Base-by-base conservation (phyloP, 352 stramenopile genomes). In the Thalassiosira hispida region DNA sequence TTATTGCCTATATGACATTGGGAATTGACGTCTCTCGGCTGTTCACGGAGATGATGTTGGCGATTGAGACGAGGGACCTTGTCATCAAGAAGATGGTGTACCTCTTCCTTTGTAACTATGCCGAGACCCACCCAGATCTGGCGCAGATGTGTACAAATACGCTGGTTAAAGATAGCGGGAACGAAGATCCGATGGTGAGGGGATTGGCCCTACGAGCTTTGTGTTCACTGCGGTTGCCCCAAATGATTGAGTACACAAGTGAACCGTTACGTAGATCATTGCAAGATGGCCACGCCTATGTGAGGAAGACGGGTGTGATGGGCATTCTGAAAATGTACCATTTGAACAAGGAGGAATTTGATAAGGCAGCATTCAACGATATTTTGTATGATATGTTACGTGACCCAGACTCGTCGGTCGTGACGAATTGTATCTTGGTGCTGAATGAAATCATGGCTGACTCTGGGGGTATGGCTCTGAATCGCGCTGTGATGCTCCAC, bases 51-150 rank as follows among this genome's bases (percentile, higher is more conserved):
- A 99, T 99, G 96, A 97, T 99, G 83, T 91, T 99, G 74, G 93
- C 88, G 6, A 91, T 91, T 63, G 96, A 98, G 82, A 99, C 96
- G 12, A 95, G 97, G 56, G 97, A 99, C 91, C 93, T 99, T 11
- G 98, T 99, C 57, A 96, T 98, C 29, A 99, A 99, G 91, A 99
- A 99, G 85, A 99, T 99, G 97, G 96, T 99, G 18, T 99, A 99
- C 79, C 91, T 99, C n/a, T 99, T 99, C 84, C 89, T 99, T 23
- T 98, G 96, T 80, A 99, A 98, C 83, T 99, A 99, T 89, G 98
- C 98, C 4, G 93, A 97, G 69, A 97, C 97, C 72, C 98, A 99
- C 88, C 97, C 97, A 35, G 97, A 99, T 65, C 90, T 99, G 66
- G 97, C 97, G 38, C 98, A 99, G 84, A 98, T 99, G 95, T 98